Percentiles rank a stretch among this genome's conserved stretches.
Conservation (phyloP, 345 rosid species). For the Populus simonii region DNA sequence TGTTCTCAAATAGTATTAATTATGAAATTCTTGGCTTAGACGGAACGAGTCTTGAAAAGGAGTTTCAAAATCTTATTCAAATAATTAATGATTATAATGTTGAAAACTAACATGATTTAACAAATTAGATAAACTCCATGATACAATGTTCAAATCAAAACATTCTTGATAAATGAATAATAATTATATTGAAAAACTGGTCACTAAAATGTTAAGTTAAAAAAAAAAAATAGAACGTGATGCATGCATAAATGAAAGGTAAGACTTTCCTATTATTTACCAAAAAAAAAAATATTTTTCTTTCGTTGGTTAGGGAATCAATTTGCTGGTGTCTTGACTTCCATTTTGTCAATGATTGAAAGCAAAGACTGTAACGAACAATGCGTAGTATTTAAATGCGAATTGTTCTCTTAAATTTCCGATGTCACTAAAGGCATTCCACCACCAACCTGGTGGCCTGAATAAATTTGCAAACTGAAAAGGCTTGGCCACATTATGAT, state of each 20-base stretch:
- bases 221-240: background rate
- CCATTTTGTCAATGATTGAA: background rate
- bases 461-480: background rate
- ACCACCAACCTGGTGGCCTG: background rate
- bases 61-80: too few species aligned
- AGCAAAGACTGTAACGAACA: background rate
- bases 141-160: too few species aligned
- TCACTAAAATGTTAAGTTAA: too few species aligned
- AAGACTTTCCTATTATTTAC: constrained; percentile 4
- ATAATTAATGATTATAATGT: too few species aligned
- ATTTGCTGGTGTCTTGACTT: background rate
- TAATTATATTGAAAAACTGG: too few species aligned
- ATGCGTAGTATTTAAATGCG: background rate
- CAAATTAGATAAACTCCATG: too few species aligned
- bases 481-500: background rate
- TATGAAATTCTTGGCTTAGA: fast-evolving
- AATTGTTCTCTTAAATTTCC: background rate
- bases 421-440: too few species aligned
- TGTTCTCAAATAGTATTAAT: too few species aligned
- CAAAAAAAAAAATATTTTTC: background rate
- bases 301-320: constrained; percentile 3
- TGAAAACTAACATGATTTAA: too few species aligned
- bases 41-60: too few species aligned
- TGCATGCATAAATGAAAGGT: background rate
- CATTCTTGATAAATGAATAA: too few species aligned